Evolutionary conservation across 805 yeast genomes (phyloP), one percentile per base, ranked within the genome.

Genomic region (Lachancea dasiensis): DNA sequence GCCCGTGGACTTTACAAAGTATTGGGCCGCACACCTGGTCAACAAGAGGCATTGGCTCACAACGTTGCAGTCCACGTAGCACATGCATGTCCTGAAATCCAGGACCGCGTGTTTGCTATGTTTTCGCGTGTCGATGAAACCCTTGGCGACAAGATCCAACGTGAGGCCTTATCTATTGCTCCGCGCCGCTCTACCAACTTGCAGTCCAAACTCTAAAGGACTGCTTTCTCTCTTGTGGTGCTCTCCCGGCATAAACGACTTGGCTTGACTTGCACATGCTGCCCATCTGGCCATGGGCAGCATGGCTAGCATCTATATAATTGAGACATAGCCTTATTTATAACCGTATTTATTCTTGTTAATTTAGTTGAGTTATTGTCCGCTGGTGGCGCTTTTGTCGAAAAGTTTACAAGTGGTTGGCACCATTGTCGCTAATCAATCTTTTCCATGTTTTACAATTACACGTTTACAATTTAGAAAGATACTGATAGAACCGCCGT

Each of bases 11-110:
- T 89, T 53, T 90, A 86, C 78, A 70, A 81, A 41, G 92, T 85
- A 24, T 72, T 85, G 58, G 82, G 82, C 38, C 80, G 66, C 58
- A 77, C 79, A 54, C 77, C 83, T 11, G 86, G 87, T 51, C 95
- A 86, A 64, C 96, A 86, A 67, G 75, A 71, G 53, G 76, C 86
- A 51, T 70, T 90, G 57, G 84, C 89, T 34, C 85, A 81, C 63
- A 90, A 90, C 62, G 72, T 90, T 46, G 81, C 95, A 15, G 79
- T 68, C 27, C 96, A 89, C 60, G 82, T 70, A 13, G 48, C 60
- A 13, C 73, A 60, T 48, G 96, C 97, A 22, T 72, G 75, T 48
- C 79, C 83, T 34, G 73, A 71, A 35, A 77, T 87, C 49, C 95
- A 83, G 69, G 86, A 85, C 58, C 68, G 80, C 44, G 94, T 85